phyloP scores from a whole-genome alignment of 805 yeast species.

The Suhomyces sp. region DNA sequence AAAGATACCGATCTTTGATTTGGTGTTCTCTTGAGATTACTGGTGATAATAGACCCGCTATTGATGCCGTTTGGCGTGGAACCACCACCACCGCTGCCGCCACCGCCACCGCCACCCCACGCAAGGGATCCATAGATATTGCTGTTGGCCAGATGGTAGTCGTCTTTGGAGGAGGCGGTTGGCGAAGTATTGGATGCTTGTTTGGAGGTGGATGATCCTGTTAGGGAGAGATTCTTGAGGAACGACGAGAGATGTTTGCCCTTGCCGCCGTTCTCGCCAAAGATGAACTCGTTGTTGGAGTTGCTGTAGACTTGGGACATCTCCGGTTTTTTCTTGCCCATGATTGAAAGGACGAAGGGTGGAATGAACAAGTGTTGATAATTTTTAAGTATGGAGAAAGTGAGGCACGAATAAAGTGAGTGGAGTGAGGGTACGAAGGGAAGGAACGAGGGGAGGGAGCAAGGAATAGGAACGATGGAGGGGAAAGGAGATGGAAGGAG shows the following conservation, averaged over 20 bases:
- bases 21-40: conserved; percentile 12
- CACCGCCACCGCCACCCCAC: conserved; percentile 13
- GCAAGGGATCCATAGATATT: conserved; percentile 40
- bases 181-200: conserved; percentile 7
- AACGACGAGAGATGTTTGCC: conserved; percentile 59
- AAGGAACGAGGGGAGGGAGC: not conserved
- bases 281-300: conserved; percentile 55
- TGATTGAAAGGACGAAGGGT: conserved; percentile 14
- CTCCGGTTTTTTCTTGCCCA: conserved; percentile 45
- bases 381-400: not conserved
- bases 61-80: conserved; percentile 5
- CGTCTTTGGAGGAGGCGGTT: conserved; percentile 12
- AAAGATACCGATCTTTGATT: conserved; percentile 18
- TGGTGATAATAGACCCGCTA: conserved; percentile 14
- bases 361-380: too few relatives aligned
- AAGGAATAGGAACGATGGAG: not conserved
- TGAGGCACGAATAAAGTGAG: too few relatives aligned
- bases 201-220: conserved; percentile 22
- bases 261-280: conserved; percentile 67
- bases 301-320: conserved; percentile 43
- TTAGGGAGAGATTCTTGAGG: conserved; percentile 44
- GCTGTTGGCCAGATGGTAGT: conserved; percentile 31
- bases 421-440: too few relatives aligned
- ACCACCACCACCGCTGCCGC: not conserved
- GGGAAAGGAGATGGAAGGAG: not conserved